Base-by-base conservation (phyloP, 176 grass and related monocot species). In the Guadua angustifolia region DNA sequence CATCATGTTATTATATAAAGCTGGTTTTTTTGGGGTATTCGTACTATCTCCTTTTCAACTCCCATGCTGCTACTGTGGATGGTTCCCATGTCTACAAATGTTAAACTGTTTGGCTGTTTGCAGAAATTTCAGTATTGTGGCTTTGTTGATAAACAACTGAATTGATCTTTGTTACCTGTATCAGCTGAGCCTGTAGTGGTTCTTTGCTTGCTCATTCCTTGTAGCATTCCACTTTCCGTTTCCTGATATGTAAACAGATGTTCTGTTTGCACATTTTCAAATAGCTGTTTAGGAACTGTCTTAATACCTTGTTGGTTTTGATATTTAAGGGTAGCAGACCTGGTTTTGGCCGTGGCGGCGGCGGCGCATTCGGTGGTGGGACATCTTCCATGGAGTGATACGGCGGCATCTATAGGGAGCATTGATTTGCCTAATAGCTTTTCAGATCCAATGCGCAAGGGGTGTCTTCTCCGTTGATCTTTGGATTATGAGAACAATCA, bases 331-430 rank as follows among this genome's bases (percentile, higher is more conserved):
- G 95, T 39, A 83, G 90, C 55, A 94, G 95, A 10, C 95, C 95
- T 50, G 92, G 85, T 17, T 97, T 97, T 82, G 95, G 95, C 59
- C 95, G 95, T 79, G 84, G 92, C 0, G 89, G 88, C 0, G 89
- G 88, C 0, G 89, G 90, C 0, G 74, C 88, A 21, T 90, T 88
- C 3, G 88, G 90, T 35, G 70, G 88, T 24, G 88, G 88, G 6
- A 78, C 75, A 66, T 82, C 86, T 39, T 73, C 92, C 6, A 88
- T 89, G 94, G 94, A 97, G 88, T 97, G 82, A 86, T 36, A 3
- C n/a, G n/a, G 29, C 29, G 29, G 35, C 29, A 26, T 21, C 39
- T 49, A 6, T 10, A 2, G 1, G 32, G 32, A 22, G 19, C 7
- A 55, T 18, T 43, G 35, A n/a, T n/a, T 66, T 10, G 46, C 35